Conservation (phyloP, 2,329 filamentous ascomycete species). For the Graphiopsis chlorocephala region DNA sequence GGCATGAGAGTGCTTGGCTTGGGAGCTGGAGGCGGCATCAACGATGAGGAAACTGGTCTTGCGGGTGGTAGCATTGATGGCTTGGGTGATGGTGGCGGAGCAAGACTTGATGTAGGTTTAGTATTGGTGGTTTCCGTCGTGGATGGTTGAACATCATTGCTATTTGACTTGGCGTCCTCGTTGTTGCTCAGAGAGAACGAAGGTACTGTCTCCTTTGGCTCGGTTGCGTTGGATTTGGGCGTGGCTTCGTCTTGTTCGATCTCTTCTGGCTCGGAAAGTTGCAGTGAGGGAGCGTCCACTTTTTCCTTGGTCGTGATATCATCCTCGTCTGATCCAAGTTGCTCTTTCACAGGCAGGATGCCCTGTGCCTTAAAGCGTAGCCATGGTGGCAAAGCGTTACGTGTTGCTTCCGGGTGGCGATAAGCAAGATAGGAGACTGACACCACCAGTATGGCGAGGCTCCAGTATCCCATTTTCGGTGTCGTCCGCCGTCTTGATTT, state of each 20-base stretch:
- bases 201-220: slow-evolving; percentile 18
- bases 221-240: slow-evolving; percentile 19
- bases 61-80: slow-evolving; percentile 37
- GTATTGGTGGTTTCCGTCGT: not conserved
- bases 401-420: slow-evolving; percentile 37
- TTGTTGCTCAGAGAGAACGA: slow-evolving; percentile 28
- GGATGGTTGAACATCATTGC: too few relatives aligned
- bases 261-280: not conserved
- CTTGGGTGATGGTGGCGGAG: slow-evolving; percentile 14
- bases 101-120: not conserved
- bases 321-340: not conserved
- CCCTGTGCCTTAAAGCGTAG: slow-evolving; percentile 10
- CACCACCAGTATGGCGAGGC: slow-evolving; percentile 38
- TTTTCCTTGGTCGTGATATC: not conserved
- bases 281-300: not conserved
- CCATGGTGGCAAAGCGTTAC: slow-evolving; percentile 33
- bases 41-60: slow-evolving; percentile 1
- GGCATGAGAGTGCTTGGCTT: slow-evolving; percentile 28
- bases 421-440: slow-evolving; percentile 42
- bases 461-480: slow-evolving; percentile 42
- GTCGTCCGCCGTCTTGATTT: not conserved
- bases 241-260: slow-evolving; percentile 25
- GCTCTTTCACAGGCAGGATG: not conserved
- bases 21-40: slow-evolving; percentile 22
- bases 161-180: slow-evolving; percentile 27